Evolutionary conservation across 2,329 filamentous ascomycete species (phyloP).

Genomic region (Beauveria pseudobassiana): DNA sequence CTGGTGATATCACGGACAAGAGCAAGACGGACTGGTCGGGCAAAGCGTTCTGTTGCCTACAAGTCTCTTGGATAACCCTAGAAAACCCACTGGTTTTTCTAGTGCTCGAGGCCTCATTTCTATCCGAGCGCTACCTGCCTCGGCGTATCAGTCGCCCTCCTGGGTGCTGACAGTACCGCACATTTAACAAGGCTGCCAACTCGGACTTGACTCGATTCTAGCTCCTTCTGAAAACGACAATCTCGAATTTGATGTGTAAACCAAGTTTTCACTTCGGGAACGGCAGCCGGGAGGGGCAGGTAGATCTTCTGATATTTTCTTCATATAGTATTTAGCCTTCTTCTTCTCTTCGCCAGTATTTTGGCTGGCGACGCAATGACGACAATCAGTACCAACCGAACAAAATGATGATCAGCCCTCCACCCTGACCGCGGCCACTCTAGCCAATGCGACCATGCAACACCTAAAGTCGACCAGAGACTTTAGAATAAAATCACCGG

Average conservation of each 20-base stretch:
- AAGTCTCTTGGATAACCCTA: constrained; percentile 32
- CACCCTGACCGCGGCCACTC: neutral
- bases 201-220: no score
- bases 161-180: neutral
- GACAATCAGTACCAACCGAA: no score
- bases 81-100: no score
- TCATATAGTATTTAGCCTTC: no score
- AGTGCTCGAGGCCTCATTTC: constrained; percentile 8
- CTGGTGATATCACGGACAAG: constrained; percentile 24
- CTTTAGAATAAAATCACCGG: neutral
- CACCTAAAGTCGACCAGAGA: neutral
- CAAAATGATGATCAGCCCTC: neutral
- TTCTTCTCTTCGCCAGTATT: no score
- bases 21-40: constrained; percentile 27
- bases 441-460: neutral
- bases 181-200: neutral
- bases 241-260: no score
- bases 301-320: no score
- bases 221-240: no score
- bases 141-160: constrained; percentile 5
- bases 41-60: constrained; percentile 27
- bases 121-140: constrained; percentile 6
- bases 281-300: no score
- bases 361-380: no score
- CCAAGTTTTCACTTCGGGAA: no score